Evolutionary conservation across 1,139 yeast genomes (phyloP), one percentile per base, ranked within the genome.

Genomic region (Pneumocystis carinii): DNA sequence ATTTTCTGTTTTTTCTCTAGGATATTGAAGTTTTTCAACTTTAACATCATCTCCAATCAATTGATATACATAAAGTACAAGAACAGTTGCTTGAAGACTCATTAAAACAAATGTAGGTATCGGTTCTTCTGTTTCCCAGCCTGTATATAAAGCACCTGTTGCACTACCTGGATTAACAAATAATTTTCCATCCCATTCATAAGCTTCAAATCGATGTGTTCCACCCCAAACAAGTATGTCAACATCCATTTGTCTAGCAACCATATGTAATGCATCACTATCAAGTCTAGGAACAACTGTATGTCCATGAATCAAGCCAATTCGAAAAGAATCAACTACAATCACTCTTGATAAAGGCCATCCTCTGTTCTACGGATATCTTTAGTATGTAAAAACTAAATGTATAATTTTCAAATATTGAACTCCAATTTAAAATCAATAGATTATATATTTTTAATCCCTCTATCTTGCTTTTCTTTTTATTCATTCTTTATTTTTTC

Each of bases 161-260:
- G 95, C 95, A 71, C 95, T 86, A 0, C 98, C 98, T 0, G 98
- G 98, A 72, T 89, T 90, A 35, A 92, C 80, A 71, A 92, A 92
- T 74, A 90, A 89, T 75, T 88, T 89, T 37, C 95, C 95, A 68
- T 90, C 97, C 66, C 90, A 77, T 12, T 94, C 88, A 71, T 89
- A 92, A 0, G 97, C 96, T 71, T 92, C 97, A 7, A 89, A 95
- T 67, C 84, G 83, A 72, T 89, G 96, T 1, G 96, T 85, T 0
- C 96, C 96, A n/a, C 97, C 97, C 88, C 95, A 89, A n/a, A 92
- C 78, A 69, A 92, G 77, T 10, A 92, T 81, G 73, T 92, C 97
- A 60, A 88, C 97, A 72, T 90, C 95, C 78, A 90, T 78, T 74
- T 90, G 92, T 66, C 98, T 79, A 0, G 98, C 96, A 66, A 87